Evolutionary conservation across 2,329 filamentous ascomycete species (phyloP).

Genomic region (Geosmithia morbida): DNA sequence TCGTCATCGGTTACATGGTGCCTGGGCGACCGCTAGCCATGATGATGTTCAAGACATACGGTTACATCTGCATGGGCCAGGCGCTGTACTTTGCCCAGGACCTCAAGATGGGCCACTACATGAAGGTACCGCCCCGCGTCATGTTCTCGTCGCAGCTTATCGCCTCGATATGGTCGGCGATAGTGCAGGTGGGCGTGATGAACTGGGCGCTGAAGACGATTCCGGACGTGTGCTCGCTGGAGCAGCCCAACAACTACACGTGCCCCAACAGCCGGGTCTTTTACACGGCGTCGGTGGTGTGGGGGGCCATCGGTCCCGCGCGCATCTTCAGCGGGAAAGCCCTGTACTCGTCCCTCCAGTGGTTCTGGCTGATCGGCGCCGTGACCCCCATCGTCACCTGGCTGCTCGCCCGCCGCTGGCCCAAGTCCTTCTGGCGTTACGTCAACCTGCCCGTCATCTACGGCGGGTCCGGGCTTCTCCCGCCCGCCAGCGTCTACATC

Average conservation of each 20-base stretch:
- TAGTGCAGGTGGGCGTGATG: conserved; percentile 50
- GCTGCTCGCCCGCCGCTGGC: conserved; percentile 45
- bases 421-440: conserved; percentile 47
- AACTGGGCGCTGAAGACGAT: conserved; percentile 53
- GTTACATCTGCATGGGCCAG: conserved; percentile 54
- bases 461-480: conserved; percentile 47
- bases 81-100: conserved; percentile 51
- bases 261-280: conserved; percentile 40
- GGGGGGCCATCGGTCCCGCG: conserved; percentile 58
- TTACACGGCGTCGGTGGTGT: conserved; percentile 58
- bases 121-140: conserved; percentile 47
- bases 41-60: conserved; percentile 69
- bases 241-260: conserved; percentile 40
- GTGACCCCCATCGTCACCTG: conserved; percentile 49
- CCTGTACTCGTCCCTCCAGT: conserved; percentile 50
- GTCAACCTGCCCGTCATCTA: conserved; percentile 56
- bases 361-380: conserved; percentile 57
- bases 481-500: conserved; percentile 56
- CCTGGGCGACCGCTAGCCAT: conserved; percentile 56
- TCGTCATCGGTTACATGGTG: conserved; percentile 59
- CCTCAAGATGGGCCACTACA: conserved; percentile 55
- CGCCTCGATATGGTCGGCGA: conserved; percentile 44
- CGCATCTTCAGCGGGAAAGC: conserved; percentile 52
- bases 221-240: conserved; percentile 39
- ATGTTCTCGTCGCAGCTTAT: conserved; percentile 47